These are phyloP conservation scores for Sphagnurus paluster DNA, from an alignment of 1,284 basidiomycete genomes.

Conservation along the genomic window DNA sequence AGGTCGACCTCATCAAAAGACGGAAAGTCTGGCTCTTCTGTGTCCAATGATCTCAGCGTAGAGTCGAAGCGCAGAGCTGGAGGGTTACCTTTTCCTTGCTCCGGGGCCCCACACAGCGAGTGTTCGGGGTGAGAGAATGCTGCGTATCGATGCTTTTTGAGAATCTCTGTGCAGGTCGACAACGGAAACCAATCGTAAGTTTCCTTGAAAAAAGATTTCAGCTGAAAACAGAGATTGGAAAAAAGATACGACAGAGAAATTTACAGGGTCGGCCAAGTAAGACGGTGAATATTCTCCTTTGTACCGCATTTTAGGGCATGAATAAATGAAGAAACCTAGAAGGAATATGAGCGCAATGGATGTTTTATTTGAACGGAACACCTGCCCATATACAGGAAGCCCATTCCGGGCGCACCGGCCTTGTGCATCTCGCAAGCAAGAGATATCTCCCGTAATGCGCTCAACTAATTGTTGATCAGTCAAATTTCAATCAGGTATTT, in stretches of 20 bases:
- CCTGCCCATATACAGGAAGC: slow-evolving; percentile 84
- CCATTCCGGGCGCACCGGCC: slow-evolving; percentile 65
- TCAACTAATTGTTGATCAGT: slow-evolving; percentile 52
- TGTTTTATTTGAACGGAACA: background rate
- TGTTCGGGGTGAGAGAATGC: slow-evolving; percentile 67
- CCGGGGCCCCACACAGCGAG: slow-evolving; percentile 37
- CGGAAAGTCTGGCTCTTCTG: background rate
- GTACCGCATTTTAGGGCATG: slow-evolving; percentile 95
- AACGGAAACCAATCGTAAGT: slow-evolving; percentile 78
- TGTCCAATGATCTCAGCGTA: background rate
- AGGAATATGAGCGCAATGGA: background rate
- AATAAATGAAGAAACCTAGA: slow-evolving; percentile 88
- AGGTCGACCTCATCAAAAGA: slow-evolving; percentile 14
- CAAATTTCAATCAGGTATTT: slow-evolving; percentile 1
- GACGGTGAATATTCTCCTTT: slow-evolving; percentile 93
- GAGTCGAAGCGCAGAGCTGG: background rate
- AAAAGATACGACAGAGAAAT: slow-evolving; percentile 20
- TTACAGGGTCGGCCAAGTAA: slow-evolving; percentile 84
- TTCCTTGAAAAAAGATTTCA: slow-evolving; percentile 47
- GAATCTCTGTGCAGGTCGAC: slow-evolving; percentile 52
- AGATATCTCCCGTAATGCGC: slow-evolving; percentile 77
- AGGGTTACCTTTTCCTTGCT: slow-evolving; percentile 13
- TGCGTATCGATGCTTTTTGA: slow-evolving; percentile 69
- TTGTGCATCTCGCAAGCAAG: slow-evolving; percentile 72
- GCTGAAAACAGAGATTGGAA: slow-evolving; percentile 1